Percentiles rank a stretch among this genome's conserved stretches.
These are phyloP conservation scores for Fragilariopsis cylindrus DNA, from an alignment of 108 stramenopile genomes.

Conservation along the genomic window DNA sequence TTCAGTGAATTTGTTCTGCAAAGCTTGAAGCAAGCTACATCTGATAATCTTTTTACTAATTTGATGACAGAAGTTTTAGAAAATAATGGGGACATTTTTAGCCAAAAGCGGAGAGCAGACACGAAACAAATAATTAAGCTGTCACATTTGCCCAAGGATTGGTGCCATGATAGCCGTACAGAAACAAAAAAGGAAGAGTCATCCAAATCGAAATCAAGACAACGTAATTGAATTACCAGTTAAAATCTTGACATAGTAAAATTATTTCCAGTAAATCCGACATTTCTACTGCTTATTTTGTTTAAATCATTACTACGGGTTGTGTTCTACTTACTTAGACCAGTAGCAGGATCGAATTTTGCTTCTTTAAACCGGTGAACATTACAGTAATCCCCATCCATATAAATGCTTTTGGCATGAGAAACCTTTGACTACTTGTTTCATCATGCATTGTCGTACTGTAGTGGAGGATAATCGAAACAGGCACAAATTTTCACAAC, in stretches of 20 bases:
- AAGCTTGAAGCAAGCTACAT: conserved; percentile 42
- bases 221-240: neutral
- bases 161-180: neutral
- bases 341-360: no score
- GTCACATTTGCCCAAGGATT: neutral
- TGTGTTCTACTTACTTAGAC: no score
- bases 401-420: no score
- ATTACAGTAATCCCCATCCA: no score
- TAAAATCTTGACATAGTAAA: neutral
- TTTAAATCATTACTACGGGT: no score
- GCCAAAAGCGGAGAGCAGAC: neutral
- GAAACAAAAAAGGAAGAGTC: neutral
- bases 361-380: no score
- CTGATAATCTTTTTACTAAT: conserved; percentile 24
- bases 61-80: conserved; percentile 9
- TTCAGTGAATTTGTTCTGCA: conserved; percentile 73
- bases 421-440: no score
- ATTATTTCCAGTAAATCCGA: no score
- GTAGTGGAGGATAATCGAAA: no score
- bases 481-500: no score
- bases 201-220: neutral
- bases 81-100: neutral
- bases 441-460: no score
- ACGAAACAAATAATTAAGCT: conserved; percentile 7
- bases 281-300: no score